Evolutionary conservation across 345 rosid species (phyloP), one percentile per base, ranked within the genome.

Genomic region (Anacardium occidentale): DNA sequence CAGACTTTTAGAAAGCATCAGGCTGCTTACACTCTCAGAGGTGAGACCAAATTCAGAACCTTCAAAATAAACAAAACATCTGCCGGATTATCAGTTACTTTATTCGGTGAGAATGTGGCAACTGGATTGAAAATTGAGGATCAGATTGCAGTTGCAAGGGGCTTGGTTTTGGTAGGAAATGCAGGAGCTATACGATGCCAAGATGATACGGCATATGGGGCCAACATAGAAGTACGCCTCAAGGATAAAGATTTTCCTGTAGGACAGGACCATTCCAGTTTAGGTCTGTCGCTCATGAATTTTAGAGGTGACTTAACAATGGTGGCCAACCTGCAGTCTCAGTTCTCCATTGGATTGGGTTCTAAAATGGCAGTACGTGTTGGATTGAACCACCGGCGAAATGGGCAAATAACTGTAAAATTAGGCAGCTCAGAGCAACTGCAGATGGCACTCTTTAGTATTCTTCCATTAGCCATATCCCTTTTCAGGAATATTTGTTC

Each of bases 321-420:
- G 20, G 72, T 65, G 80, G 84, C 84, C 44, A 79, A 75, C 62
- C 21, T 85, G n/a, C 80, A 81, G 74, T 76, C 85, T 44, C 85
- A 77, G 59, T 77, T 86, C 61, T 70, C 81, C 34, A 45, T 86
- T 10, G 80, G 82, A 45, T 62, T 62, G 8, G 48, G 76, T 52
- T 82, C 83, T 7, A 79, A 74, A 61, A 71, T 84, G 81, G 78
- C 69, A 0, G 59, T 84, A 24, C 44, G 54, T 2, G 75, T 75
- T 14, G 86, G 86, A n/a, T 71, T 86, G 77, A 86, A 84, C 78
- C 73, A 79, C 68, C 81, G 75, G 79, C 73, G 59, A 51, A 80
- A 75, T 2, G 86, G 86, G 68, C 80, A 84, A 64, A 72, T 86
- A 62, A 73, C 61, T 17, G 34, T 86, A 68, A 84, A 82, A 75